Evolutionary conservation across 1,284 basidiomycete genomes (phyloP).

Genomic region (Chalciporus sp.): DNA sequence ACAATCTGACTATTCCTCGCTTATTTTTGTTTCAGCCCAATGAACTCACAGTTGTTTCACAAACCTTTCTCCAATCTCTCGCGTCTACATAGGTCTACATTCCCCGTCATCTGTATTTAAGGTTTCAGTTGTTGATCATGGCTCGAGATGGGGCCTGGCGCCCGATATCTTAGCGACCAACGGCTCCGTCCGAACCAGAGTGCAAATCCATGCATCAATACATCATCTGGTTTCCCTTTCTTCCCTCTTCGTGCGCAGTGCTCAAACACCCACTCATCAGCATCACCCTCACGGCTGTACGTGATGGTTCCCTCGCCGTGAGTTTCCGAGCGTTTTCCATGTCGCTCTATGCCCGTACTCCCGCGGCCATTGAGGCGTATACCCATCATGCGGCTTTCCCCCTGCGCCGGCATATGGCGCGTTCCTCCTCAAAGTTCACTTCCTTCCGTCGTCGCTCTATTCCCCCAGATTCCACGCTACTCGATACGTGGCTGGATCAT

Average conservation of each 20-base stretch:
- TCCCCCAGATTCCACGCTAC: slow-evolving; percentile 9
- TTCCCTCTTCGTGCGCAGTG: too few relatives aligned
- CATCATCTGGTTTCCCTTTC: too few relatives aligned
- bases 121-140: slow-evolving; percentile 6
- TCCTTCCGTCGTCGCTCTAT: slow-evolving; percentile 18
- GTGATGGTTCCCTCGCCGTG: slow-evolving; percentile 21
- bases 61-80: neutral
- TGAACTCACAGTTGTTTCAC: neutral
- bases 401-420: neutral
- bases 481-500: slow-evolving; percentile 25
- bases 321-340: slow-evolving; percentile 17
- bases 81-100: slow-evolving; percentile 5
- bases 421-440: neutral
- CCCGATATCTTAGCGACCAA: neutral
- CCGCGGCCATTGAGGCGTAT: slow-evolving; percentile 12
- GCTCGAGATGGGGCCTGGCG: neutral
- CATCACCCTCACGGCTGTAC: slow-evolving; percentile 26
- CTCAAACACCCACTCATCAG: slow-evolving; percentile 5
- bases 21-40: neutral
- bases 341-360: slow-evolving; percentile 21
- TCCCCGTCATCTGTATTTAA: slow-evolving; percentile 3
- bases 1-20: too few relatives aligned
- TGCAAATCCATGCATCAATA: slow-evolving; percentile 1
- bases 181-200: neutral
- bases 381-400: too few relatives aligned